These are phyloP conservation scores for Casuarina cunninghamiana DNA, from an alignment of 306 rosid genomes.

Conservation along the genomic window DNA sequence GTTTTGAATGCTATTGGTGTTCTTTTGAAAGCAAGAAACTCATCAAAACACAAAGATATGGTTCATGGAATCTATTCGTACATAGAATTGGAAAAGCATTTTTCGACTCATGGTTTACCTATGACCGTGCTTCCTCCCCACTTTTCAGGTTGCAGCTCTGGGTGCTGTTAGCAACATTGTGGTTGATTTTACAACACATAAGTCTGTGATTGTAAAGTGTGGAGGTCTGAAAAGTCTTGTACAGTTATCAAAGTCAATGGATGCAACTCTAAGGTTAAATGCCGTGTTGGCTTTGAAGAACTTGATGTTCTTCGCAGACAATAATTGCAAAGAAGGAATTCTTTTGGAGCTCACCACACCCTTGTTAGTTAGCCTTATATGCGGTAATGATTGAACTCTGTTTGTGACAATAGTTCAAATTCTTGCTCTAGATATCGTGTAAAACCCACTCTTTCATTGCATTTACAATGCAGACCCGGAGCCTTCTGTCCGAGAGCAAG, in stretches of 20 bases:
- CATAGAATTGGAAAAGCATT: background rate
- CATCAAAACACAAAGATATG: background rate
- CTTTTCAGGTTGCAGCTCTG: slow-evolving; percentile 87
- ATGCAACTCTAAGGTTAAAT: slow-evolving; percentile 64
- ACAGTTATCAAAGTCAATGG: slow-evolving; percentile 86
- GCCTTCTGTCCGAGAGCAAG: slow-evolving; percentile 79
- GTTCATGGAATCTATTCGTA: background rate
- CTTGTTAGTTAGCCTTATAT: slow-evolving; percentile 69
- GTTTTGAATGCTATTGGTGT: background rate
- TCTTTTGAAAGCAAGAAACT: no score
- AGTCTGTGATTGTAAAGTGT: slow-evolving; percentile 56
- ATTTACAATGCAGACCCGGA: slow-evolving; percentile 69
- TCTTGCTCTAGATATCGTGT: slow-evolving; percentile 18
- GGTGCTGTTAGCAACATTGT: slow-evolving; percentile 80
- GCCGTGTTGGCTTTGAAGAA: slow-evolving; percentile 92
- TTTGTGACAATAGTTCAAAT: slow-evolving; percentile 17
- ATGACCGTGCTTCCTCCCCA: background rate
- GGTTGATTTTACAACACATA: slow-evolving; percentile 64
- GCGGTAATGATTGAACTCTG: slow-evolving; percentile 50
- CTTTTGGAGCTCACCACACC: slow-evolving; percentile 71
- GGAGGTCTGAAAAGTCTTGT: slow-evolving; percentile 86
- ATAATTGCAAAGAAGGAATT: slow-evolving; percentile 57
- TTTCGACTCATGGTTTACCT: background rate
- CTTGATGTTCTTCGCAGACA: slow-evolving; percentile 79
- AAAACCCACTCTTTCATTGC: slow-evolving; percentile 19